phyloP scores from a whole-genome alignment of 140 eudicot species.

The Cichorium intybus region DNA sequence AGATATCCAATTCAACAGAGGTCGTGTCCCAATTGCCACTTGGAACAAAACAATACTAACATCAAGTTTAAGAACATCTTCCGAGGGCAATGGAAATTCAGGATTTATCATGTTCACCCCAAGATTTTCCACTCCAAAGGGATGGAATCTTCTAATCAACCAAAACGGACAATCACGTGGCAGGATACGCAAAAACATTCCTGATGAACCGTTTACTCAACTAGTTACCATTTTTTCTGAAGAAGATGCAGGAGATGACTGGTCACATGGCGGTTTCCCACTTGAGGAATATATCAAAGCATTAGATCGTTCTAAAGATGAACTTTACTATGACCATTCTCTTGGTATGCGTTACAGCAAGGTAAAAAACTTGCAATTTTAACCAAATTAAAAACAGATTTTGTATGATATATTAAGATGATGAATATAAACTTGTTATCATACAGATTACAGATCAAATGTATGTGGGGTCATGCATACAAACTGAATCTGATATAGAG shows the following conservation, averaged over 20 bases:
- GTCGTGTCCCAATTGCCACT: constrained; percentile 90
- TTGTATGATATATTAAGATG: not conserved
- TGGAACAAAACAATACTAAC: constrained; percentile 62
- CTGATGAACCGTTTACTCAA: constrained; percentile 60
- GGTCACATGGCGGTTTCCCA: constrained; percentile 96
- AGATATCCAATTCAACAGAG: constrained; percentile 67
- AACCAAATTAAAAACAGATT: no score
- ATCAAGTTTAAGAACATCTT: constrained; percentile 59
- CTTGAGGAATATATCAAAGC: constrained; percentile 86
- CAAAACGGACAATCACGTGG: constrained; percentile 38
- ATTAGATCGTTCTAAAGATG: constrained; percentile 82
- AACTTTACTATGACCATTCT: constrained; percentile 85
- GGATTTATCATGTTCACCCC: constrained; percentile 80
- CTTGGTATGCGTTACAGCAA: constrained; percentile 97
- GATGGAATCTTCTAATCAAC: constrained; percentile 63
- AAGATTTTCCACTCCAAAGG: constrained; percentile 59
- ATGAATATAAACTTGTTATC: constrained; percentile 14
- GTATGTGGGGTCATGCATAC: constrained; percentile 97
- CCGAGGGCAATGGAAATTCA: constrained; percentile 72
- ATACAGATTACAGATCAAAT: constrained; percentile 90
- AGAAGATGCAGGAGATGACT: constrained; percentile 69
- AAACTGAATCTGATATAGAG: constrained; percentile 68
- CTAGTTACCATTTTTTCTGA: constrained; percentile 69
- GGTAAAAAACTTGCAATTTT: constrained; percentile 46
- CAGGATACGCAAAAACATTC: constrained; percentile 37